Conservation (phyloP, 352 stramenopile genomes). For the Globisporangium uncinulatum region DNA sequence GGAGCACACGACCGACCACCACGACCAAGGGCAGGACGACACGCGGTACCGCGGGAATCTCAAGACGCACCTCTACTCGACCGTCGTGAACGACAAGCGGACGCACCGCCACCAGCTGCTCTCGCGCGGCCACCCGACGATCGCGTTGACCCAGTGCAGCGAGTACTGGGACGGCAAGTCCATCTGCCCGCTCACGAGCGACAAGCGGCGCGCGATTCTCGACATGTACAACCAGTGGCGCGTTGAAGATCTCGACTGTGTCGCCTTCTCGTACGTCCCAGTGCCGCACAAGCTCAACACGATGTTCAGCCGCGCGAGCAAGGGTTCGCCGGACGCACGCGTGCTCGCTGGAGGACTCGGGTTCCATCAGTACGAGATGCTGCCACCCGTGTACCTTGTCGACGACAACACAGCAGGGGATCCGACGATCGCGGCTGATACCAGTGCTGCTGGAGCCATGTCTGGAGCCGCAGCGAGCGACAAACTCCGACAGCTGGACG, state of each 20-base stretch:
- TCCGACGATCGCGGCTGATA: background rate
- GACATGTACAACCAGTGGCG: slow-evolving; percentile 90
- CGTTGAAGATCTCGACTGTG: slow-evolving; percentile 80
- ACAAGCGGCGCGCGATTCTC: slow-evolving; percentile 74
- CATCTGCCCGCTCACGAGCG: slow-evolving; percentile 75
- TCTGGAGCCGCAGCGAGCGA: background rate
- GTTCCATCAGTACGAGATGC: slow-evolving; percentile 14
- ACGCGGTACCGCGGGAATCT: slow-evolving; percentile 77
- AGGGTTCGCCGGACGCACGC: no score
- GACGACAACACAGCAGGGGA: slow-evolving; percentile 45
- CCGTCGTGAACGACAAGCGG: slow-evolving; percentile 74
- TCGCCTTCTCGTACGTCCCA: slow-evolving; percentile 78
- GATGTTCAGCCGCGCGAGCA: slow-evolving; percentile 31
- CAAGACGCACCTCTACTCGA: slow-evolving; percentile 85
- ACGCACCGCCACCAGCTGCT: slow-evolving; percentile 77
- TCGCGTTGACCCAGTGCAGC: slow-evolving; percentile 67
- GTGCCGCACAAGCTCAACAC: slow-evolving; percentile 66
- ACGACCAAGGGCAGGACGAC: slow-evolving; percentile 83
- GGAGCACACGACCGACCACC: slow-evolving; percentile 81
- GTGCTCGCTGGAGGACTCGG: background rate
- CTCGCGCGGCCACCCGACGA: slow-evolving; percentile 66
- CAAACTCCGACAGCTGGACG: slow-evolving; percentile 4
- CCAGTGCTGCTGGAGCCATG: background rate
- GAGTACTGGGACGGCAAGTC: slow-evolving; percentile 88
- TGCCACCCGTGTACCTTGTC: slow-evolving; percentile 78